Conservation (phyloP, 495 filamentous ascomycete species). For the Hypoxylon fuscum region DNA sequence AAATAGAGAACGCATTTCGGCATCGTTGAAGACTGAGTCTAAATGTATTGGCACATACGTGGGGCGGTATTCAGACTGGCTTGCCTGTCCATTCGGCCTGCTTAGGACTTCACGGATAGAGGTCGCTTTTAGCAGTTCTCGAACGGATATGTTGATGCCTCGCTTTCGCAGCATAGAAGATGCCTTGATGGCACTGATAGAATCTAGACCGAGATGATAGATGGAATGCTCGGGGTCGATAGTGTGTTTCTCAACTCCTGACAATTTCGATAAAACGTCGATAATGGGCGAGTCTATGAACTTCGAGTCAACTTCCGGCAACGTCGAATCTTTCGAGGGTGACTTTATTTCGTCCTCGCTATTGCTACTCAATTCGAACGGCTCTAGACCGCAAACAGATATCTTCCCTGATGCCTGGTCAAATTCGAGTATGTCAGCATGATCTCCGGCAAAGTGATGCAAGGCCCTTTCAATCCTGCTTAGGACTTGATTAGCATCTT, state of each 20-base stretch:
- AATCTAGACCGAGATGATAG: slow-evolving; percentile 88
- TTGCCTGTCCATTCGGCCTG: slow-evolving; percentile 15
- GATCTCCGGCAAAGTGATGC: slow-evolving; percentile 55
- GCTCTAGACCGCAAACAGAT: slow-evolving; percentile 63
- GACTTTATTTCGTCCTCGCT: neutral
- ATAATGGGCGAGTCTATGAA: slow-evolving; percentile 61
- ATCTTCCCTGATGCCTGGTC: slow-evolving; percentile 47
- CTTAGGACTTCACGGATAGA: slow-evolving; percentile 66
- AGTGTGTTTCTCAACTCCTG: slow-evolving; percentile 64
- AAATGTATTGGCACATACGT: neutral
- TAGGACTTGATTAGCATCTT: slow-evolving; percentile 58
- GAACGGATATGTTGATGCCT: slow-evolving; percentile 66
- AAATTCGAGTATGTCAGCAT: slow-evolving; percentile 63
- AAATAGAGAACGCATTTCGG: slow-evolving; percentile 47
- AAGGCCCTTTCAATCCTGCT: slow-evolving; percentile 64
- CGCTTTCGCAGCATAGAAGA: slow-evolving; percentile 69
- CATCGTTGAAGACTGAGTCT: slow-evolving; percentile 39
- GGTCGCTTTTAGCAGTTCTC: slow-evolving; percentile 71
- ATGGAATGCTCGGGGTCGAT: slow-evolving; percentile 74
- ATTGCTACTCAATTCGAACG: slow-evolving; percentile 39
- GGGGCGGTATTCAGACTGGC: neutral
- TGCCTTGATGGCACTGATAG: slow-evolving; percentile 84
- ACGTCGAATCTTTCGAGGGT: neutral
- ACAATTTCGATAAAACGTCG: slow-evolving; percentile 69
- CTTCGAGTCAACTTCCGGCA: neutral